Conservation (phyloP, 495 filamentous ascomycete genomes). For the Xylaria castorea region DNA sequence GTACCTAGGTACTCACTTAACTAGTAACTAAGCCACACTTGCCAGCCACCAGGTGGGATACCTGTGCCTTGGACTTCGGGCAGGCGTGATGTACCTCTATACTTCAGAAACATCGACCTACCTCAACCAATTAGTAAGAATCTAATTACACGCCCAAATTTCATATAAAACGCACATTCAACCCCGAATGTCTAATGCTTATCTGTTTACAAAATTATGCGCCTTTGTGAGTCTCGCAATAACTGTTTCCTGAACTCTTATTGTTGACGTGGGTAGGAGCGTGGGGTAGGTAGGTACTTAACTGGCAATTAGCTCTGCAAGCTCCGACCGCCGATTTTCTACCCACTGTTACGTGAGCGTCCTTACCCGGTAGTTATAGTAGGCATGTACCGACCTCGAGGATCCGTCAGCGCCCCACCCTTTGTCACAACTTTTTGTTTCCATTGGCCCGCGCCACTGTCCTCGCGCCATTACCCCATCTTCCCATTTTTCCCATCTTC, state of each 20-base stretch:
- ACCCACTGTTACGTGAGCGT: no score
- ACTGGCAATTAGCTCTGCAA: background rate
- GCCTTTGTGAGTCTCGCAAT: background rate
- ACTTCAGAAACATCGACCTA: background rate
- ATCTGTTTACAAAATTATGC: background rate
- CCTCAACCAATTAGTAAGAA: background rate
- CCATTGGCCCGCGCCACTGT: background rate
- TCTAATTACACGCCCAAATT: background rate
- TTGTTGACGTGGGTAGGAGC: background rate
- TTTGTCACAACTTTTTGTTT: conserved; percentile 10
- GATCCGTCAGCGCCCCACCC: conserved; percentile 9
- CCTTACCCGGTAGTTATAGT: background rate
- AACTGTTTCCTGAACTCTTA: background rate
- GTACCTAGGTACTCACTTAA: no score
- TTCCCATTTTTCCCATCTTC: conserved; percentile 25
- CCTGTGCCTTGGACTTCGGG: background rate
- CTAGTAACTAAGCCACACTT: background rate
- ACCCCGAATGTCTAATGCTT: background rate
- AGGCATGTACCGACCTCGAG: background rate
- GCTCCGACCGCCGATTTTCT: background rate
- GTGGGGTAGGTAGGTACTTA: no score
- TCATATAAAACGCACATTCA: background rate
- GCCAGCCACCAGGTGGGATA: background rate
- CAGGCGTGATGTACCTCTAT: background rate
- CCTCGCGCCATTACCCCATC: conserved; percentile 24